phyloP scores from a whole-genome alignment of 1,139 yeast genomes.

The Candida tetrigidarum region DNA sequence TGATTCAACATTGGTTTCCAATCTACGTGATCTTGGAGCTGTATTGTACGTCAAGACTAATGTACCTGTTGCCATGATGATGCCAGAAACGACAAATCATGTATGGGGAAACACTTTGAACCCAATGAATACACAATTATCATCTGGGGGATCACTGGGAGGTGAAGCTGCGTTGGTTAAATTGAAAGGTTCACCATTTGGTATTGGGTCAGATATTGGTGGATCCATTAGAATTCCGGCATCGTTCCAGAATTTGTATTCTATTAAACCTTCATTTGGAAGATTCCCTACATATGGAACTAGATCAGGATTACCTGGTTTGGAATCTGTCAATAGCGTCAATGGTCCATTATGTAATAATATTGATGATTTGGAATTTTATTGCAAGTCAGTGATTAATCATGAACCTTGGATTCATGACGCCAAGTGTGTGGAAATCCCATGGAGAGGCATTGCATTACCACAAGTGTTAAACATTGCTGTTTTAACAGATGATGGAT shows the following conservation, averaged over 20 bases:
- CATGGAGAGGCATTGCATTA: slow-evolving; percentile 59
- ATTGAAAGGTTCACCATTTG: slow-evolving; percentile 47
- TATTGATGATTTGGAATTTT: slow-evolving; percentile 65
- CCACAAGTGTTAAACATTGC: slow-evolving; percentile 50
- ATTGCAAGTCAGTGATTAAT: slow-evolving; percentile 59
- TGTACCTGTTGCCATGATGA: slow-evolving; percentile 43
- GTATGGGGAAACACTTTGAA: slow-evolving; percentile 37
- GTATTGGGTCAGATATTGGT: slow-evolving; percentile 62
- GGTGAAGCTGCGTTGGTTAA: slow-evolving; percentile 42
- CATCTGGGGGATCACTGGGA: slow-evolving; percentile 43
- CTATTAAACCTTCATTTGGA: slow-evolving; percentile 69
- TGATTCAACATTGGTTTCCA: slow-evolving; percentile 39
- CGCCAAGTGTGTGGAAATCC: slow-evolving; percentile 55
- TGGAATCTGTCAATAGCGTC: slow-evolving; percentile 61
- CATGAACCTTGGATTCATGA: slow-evolving; percentile 71
- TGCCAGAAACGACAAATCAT: slow-evolving; percentile 41
- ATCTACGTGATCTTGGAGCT: slow-evolving; percentile 28
- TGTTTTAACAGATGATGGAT: slow-evolving; percentile 43
- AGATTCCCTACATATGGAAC: slow-evolving; percentile 58
- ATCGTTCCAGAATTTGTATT: slow-evolving; percentile 60
- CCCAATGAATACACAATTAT: slow-evolving; percentile 33
- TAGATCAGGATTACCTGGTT: slow-evolving; percentile 57
- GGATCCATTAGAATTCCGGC: slow-evolving; percentile 57
- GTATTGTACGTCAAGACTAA: slow-evolving; percentile 39
- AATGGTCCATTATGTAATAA: slow-evolving; percentile 67